phyloP scores from a whole-genome alignment of 1,139 yeast species.

The Hansenula lynferdii region DNA sequence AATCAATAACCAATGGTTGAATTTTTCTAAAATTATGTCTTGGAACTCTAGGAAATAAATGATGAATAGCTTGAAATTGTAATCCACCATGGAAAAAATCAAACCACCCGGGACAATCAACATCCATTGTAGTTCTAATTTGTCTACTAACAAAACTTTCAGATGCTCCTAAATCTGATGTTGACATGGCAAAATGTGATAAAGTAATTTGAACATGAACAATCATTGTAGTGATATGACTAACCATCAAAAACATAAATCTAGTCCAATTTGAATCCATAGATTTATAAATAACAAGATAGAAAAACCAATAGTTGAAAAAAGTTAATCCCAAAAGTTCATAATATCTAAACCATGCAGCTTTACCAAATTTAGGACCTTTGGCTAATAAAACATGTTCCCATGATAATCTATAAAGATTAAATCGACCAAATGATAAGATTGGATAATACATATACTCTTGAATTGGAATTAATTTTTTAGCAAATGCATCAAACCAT shows the following conservation, averaged over 20 bases:
- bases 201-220: constrained; percentile 90
- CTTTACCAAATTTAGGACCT: constrained; percentile 78
- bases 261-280: constrained; percentile 49
- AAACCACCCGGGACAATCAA: constrained; percentile 89
- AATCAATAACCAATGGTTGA: constrained; percentile 67
- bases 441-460: constrained; percentile 73
- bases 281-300: constrained; percentile 48
- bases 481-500: constrained; percentile 65
- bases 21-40: constrained; percentile 77
- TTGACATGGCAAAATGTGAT: constrained; percentile 92
- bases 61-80: constrained; percentile 90
- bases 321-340: constrained; percentile 66
- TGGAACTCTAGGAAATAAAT: constrained; percentile 84
- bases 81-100: constrained; percentile 91
- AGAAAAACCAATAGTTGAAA: constrained; percentile 78
- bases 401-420: constrained; percentile 80
- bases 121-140: constrained; percentile 90
- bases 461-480: constrained; percentile 55
- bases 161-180: constrained; percentile 74
- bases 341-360: constrained; percentile 81
- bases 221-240: constrained; percentile 80
- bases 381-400: constrained; percentile 61
- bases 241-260: constrained; percentile 58
- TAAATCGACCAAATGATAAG: constrained; percentile 79
- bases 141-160: constrained; percentile 84